Base-by-base conservation (phyloP, 345 rosid genomes). In the Rhizophora apiculata region DNA sequence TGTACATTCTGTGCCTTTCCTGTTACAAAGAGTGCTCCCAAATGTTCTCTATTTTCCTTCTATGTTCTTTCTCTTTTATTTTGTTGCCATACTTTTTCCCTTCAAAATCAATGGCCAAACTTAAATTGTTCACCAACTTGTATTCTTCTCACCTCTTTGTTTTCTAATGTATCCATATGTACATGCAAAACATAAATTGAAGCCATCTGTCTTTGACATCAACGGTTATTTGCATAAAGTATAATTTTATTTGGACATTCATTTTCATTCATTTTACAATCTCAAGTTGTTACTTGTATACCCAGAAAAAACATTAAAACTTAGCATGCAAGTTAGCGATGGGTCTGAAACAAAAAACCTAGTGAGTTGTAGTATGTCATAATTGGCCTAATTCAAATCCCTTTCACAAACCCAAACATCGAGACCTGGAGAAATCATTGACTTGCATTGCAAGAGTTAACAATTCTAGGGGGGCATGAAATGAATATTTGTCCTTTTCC, bases 341-440 rank as follows among this genome's bases (percentile, higher is more conserved):
- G 18, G 13, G 49, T 43, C 13, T 13, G 18, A 43, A 43, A 43
- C 1, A 0, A 11, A 10, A 31, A 32, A 34, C n/a, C 4, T 60
- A 43, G 18, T 3, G 13, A 43, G 13, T 31, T 8, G 1, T 4
- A 22, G 52, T 21, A 70, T 21, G 21, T 18, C 39, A 48, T 26
- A 54, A 63, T 24, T 24, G 16, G 15, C 29, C 37, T 54, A 39
- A 4, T 65, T 30, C 36, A 63, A 43, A 73, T 29, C 27, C 18
- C 32, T 1, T 26, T 13, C 49, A 13, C 5, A 3, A 13, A 43
- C 39, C n/a, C 26, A 60, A 51, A 48, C 31, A 72, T 54, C 2
- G 65, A 72, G 21, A 53, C 24, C 48, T 16, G 34, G 31, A 57
- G 57, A 63, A 55, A 13, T 67, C 48, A 31, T 51, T 6, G 26